Evolutionary conservation across 768 basidiomycete genomes (phyloP).

Genomic region (Rhodotorula kratochvilovae): DNA sequence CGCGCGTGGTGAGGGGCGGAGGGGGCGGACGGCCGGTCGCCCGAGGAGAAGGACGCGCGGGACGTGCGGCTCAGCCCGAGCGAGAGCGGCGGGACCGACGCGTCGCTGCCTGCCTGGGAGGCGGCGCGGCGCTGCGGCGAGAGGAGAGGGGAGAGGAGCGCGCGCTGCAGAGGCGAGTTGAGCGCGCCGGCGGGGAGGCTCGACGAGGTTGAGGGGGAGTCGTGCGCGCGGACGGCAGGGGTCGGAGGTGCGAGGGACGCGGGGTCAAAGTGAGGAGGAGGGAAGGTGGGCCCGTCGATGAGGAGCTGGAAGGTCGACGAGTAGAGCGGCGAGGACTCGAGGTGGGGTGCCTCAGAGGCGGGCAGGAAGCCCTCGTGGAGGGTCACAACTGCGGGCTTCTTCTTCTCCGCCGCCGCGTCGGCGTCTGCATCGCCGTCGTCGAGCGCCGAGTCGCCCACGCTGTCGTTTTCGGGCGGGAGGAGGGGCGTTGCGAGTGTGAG

Average conservation of each 20-base stretch:
- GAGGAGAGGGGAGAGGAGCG: constrained; percentile 24
- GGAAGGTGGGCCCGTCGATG: constrained; percentile 27
- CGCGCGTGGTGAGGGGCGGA: background rate
- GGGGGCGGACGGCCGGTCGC: background rate
- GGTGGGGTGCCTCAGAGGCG: background rate
- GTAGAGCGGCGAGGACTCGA: constrained; percentile 20
- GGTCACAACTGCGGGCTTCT: background rate
- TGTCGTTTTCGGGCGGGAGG: background rate
- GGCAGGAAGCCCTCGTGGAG: constrained; percentile 19
- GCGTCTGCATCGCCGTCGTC: background rate
- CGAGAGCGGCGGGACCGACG: constrained; percentile 23
- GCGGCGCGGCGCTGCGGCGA: constrained; percentile 20
- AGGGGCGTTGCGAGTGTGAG: constrained; percentile 29
- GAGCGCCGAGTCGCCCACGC: background rate
- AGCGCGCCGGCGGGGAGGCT: background rate
- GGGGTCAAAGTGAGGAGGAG: constrained; percentile 22
- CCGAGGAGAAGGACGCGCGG: constrained; percentile 14
- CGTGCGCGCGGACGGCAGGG: constrained; percentile 7
- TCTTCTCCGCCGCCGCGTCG: constrained; percentile 2
- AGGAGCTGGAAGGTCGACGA: constrained; percentile 27
- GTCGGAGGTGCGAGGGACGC: constrained; percentile 7
- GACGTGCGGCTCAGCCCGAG: constrained; percentile 21
- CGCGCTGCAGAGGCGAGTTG: constrained; percentile 32
- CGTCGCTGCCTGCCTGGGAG: constrained; percentile 14
- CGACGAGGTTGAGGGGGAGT: background rate